phyloP scores from a whole-genome alignment of 148 eudicot genomes.

The Persicaria tinctoria region DNA sequence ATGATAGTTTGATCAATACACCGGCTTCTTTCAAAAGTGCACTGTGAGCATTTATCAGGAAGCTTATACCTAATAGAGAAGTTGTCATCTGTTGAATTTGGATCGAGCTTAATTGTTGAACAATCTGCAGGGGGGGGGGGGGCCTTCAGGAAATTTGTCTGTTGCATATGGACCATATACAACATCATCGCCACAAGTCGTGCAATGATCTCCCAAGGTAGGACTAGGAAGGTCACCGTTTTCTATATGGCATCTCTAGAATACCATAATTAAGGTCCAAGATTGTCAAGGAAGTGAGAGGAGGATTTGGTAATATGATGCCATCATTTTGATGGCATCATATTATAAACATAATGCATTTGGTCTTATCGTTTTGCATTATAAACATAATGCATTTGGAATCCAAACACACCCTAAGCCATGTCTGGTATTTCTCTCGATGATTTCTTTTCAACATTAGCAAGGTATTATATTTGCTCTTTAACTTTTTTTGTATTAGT shows the following conservation, averaged over 20 bases:
- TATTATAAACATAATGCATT: no score
- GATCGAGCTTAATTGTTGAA: background rate
- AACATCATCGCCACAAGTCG: background rate
- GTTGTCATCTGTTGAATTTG: background rate
- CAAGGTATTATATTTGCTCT: no score
- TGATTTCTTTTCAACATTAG: no score
- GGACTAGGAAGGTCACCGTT: background rate
- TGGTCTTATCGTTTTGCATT: no score
- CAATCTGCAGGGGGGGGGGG: background rate
- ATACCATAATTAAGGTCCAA: background rate
- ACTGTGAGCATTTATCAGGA: background rate
- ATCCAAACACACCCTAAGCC: no score
- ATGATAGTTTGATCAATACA: background rate
- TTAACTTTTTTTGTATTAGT: no score
- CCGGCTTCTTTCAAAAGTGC: background rate
- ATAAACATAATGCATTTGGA: no score
- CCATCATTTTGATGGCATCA: no score
- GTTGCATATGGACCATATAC: background rate
- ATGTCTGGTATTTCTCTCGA: background rate
- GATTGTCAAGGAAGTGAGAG: background rate
- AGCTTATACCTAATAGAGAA: background rate
- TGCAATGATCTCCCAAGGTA: background rate
- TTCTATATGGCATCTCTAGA: background rate
- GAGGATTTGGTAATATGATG: background rate
- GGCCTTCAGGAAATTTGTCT: background rate